Conservation (phyloP, 768 basidiomycete genomes). For the Leccinum variicolor region DNA sequence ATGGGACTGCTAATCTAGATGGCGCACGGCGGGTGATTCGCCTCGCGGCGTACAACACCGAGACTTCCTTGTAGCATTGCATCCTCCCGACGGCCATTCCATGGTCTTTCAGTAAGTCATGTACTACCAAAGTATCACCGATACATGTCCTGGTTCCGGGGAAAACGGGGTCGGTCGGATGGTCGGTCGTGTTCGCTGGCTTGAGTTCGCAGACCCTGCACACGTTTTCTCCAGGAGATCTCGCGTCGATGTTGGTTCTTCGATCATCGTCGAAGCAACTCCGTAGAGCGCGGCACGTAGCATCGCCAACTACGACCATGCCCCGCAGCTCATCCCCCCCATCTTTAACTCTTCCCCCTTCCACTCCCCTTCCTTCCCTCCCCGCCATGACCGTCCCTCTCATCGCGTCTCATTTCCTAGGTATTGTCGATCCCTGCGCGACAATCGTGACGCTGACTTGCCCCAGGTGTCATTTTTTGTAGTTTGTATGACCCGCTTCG, state of each 20-base stretch:
- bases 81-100: background rate
- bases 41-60: background rate
- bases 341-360: slow-evolving; percentile 5
- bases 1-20: slow-evolving; percentile 8
- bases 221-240: slow-evolving; percentile 1
- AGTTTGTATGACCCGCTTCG: slow-evolving; percentile 23
- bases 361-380: background rate
- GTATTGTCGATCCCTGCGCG: slow-evolving; percentile 3
- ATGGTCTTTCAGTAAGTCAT: background rate
- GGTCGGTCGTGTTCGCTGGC: background rate
- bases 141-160: background rate
- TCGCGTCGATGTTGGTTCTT: slow-evolving; percentile 15
- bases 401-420: slow-evolving; percentile 29
- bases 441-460: slow-evolving; percentile 3
- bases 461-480: slow-evolving; percentile 30
- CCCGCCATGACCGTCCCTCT: slow-evolving; percentile 22
- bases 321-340: background rate
- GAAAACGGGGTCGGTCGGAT: background rate
- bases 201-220: background rate
- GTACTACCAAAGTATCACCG: background rate
- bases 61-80: slow-evolving; percentile 2
- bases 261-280: slow-evolving; percentile 32
- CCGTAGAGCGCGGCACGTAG: slow-evolving; percentile 30
- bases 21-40: slow-evolving; percentile 3
- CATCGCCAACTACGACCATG: slow-evolving; percentile 16